Evolutionary conservation across 331 rosid genomes (phyloP), one percentile per base, ranked within the genome.

Genomic region (Erythrophleum ivorense): DNA sequence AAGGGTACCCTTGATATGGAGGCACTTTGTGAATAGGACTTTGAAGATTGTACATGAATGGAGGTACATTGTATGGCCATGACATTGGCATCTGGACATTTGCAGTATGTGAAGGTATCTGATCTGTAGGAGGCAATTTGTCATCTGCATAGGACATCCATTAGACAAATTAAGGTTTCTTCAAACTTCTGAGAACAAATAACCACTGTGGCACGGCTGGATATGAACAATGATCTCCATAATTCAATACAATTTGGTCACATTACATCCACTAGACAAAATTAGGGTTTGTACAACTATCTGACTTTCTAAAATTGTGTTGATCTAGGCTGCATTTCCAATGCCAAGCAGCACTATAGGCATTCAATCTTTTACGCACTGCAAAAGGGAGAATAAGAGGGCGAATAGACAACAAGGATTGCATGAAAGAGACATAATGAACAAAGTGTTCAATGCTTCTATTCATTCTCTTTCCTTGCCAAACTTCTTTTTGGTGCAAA

Each of bases 81-180:
- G 92, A 85, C 84, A 85, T 80, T 31, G 91, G 87, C 83, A 66
- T 82, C 83, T 87, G 94, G 80, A 73, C 80, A 77, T 88, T 88
- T 53, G 82, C 77, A 18, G 63, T 4, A 24, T 68, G 78, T 50
- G 83, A 49, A 16, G 77, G 84, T 52, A 48, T 75, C 82, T 84
- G 86, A 84, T 84, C 86, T 53, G 88, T 46, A 49, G 80, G 54
- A 75, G 80, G 63, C 78, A 72, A 60, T 58, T 80, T 87, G 45
- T 18, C 79, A 80, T 89, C 89, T 84, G 88, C 78, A 54, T 18
- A 74, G 16, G 54, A 31, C 68, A 83, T 72, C 75, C 52, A 41
- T 64, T 54, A 45, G 57, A 70, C 36, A 70, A 70, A 48, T 12
- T 24, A 70, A 70, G 21, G 41, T 69, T 45, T 69, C 57, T 46